These are phyloP conservation scores for Boletus pseudo-olivaceus DNA, from an alignment of 768 basidiomycete species.

Conservation along the genomic window DNA sequence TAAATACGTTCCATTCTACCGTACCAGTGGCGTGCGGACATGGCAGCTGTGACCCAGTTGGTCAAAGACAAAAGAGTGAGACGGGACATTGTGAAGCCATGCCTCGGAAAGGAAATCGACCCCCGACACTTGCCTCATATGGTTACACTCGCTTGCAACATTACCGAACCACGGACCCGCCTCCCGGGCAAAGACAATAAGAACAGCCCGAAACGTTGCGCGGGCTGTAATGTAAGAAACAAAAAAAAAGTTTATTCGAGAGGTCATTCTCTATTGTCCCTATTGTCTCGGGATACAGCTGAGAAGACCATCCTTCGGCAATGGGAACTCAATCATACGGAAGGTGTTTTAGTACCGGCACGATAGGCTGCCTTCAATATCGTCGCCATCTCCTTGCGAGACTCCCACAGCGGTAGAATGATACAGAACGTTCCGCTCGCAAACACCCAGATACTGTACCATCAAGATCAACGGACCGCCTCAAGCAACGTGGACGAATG, in stretches of 20 bases:
- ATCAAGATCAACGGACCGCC: slow-evolving; percentile 2
- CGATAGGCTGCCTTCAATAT: slow-evolving; percentile 20
- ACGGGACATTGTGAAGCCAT: background rate
- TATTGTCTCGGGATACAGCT: slow-evolving; percentile 17
- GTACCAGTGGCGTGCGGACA: slow-evolving; percentile 6
- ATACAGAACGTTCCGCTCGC: slow-evolving; percentile 37
- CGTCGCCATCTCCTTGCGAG: slow-evolving; percentile 29
- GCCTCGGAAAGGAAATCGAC: slow-evolving; percentile 3
- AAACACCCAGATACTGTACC: slow-evolving; percentile 34
- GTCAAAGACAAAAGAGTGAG: slow-evolving; percentile 31
- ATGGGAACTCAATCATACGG: background rate
- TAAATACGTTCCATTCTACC: slow-evolving; percentile 23
- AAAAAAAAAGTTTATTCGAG: slow-evolving; percentile 9
- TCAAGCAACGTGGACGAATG: background rate
- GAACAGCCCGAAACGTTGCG: slow-evolving; percentile 10
- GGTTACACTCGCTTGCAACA: background rate
- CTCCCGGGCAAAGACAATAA: slow-evolving; percentile 26
- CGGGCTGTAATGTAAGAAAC: slow-evolving; percentile 9
- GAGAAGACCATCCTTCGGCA: slow-evolving; percentile 5
- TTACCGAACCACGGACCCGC: background rate
- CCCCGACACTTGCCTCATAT: slow-evolving; percentile 5
- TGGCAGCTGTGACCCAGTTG: slow-evolving; percentile 11
- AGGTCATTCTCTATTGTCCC: slow-evolving; percentile 23
- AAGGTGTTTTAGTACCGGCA: background rate
- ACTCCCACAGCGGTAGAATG: slow-evolving; percentile 38